Conservation (phyloP, 768 basidiomycete species). For the Panaeolus cyanescens region DNA sequence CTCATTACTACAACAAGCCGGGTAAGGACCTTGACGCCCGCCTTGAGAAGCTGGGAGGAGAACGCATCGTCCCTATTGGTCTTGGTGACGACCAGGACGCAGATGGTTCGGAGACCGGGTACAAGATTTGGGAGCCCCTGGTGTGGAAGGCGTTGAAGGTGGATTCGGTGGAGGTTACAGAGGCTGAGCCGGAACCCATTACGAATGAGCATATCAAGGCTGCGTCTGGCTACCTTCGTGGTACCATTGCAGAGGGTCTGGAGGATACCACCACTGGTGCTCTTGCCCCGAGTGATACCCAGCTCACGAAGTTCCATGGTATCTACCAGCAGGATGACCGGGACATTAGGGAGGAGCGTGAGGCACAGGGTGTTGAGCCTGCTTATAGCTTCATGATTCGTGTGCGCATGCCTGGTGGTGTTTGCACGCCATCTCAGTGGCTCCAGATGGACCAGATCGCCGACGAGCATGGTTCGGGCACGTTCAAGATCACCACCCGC, state of each 20-base stretch:
- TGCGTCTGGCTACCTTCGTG: conserved; percentile 89
- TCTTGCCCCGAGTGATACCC: conserved; percentile 87
- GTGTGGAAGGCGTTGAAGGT: conserved; percentile 96
- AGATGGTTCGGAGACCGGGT: conserved; percentile 94
- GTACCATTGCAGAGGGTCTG: conserved; percentile 93
- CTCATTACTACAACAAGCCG: conserved; percentile 98
- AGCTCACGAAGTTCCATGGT: conserved; percentile 97
- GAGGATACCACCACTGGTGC: conserved; percentile 85
- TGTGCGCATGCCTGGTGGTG: conserved; percentile 93
- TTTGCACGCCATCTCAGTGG: conserved; percentile 93
- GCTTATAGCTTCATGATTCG: conserved; percentile 99
- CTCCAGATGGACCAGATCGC: conserved; percentile 94
- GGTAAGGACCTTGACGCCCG: conserved; percentile 86
- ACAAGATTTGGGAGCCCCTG: conserved; percentile 92
- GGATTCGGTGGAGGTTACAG: conserved; percentile 82
- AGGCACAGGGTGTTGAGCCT: conserved; percentile 89
- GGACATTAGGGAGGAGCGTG: conserved; percentile 96
- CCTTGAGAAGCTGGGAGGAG: conserved; percentile 77
- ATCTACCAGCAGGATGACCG: conserved; percentile 98
- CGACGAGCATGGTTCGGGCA: conserved; percentile 91
- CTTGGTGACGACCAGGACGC: conserved; percentile 97
- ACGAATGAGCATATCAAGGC: conserved; percentile 99
- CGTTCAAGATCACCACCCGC: conserved; percentile 97
- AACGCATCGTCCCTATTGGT: conserved; percentile 74
- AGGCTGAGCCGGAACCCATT: conserved; percentile 94